Evolutionary conservation across 1,284 basidiomycete species (phyloP), one percentile per base, ranked within the genome.

Genomic region (Ganoderma lingzhi): DNA sequence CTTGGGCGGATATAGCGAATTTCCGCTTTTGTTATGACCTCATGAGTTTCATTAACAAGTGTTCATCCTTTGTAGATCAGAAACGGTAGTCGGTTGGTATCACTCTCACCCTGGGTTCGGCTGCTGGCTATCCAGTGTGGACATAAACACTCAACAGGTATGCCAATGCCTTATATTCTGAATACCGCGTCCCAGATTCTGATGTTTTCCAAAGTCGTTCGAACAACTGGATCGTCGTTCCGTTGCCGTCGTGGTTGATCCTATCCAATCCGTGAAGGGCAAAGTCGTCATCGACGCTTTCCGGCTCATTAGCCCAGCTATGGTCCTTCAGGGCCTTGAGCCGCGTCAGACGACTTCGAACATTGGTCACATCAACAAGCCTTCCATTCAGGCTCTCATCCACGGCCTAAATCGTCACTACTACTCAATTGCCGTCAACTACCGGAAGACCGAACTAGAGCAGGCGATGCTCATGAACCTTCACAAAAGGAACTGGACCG

Each of bases 71-170:
- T 28, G 23, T 41, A 61, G 97, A 76, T 96, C 97, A 62, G 98
- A 99, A 84, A 96, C 94, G 91, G 98, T 99, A 12, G 98, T 99
- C 0, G 98, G 98, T 9, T 99, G 98, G 98, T 99, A 99, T 81
- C 98, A 99, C 82, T 99, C 98, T 62, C 98, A 99, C 85, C 98
- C 98, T 65, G 98, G 98, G 39, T 99, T 99, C 81, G 98, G 98
- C 6, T 99, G 98, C 82, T 99, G 98, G 98, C 85, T 99, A 51
- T 98, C 96, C 63, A 97, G 96, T 76, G 98, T 99, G 51, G 98
- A 99, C 84, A 97, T 99, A 80, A 99, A 99, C 84, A 99, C 98
- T 6, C 98, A 99, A 81, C 97, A 98, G 85, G 96, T 93, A 70
- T 39, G 59, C 8, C 28, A 61, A 41, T 1, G 30, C 15, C 37